These are phyloP conservation scores for Pleurotus eryngii DNA, from an alignment of 768 basidiomycete species.

Conservation along the genomic window DNA sequence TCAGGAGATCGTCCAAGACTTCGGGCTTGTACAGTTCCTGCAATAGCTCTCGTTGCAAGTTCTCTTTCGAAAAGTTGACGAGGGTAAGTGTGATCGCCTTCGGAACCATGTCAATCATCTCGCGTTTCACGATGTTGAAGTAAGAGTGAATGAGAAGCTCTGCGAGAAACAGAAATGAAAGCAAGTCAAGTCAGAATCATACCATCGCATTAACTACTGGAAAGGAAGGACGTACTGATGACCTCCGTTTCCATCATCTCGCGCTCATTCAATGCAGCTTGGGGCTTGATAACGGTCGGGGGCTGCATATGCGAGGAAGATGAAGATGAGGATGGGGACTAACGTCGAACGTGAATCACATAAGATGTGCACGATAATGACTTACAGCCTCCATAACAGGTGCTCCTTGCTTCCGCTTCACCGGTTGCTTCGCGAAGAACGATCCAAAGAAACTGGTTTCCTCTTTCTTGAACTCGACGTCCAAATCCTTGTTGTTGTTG, in stretches of 20 bases:
- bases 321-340: too few species aligned
- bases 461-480: constrained; percentile 85
- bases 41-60: constrained; percentile 88
- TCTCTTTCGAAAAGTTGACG: constrained; percentile 91
- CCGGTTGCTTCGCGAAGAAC: constrained; percentile 79
- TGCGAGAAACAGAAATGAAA: constrained; percentile 23
- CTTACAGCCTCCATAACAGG: constrained; percentile 45
- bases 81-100: constrained; percentile 92
- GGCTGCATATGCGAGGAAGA: constrained; percentile 35
- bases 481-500: constrained; percentile 94
- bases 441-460: constrained; percentile 92
- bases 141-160: constrained; percentile 96
- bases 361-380: background rate
- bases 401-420: constrained; percentile 56
- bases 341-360: too few species aligned
- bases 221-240: constrained; percentile 71
- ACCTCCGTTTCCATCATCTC: constrained; percentile 99
- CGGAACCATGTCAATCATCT: constrained; percentile 99
- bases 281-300: constrained; percentile 83
- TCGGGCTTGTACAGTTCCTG: constrained; percentile 98
- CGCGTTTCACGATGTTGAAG: constrained; percentile 97
- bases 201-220: background rate
- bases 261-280: constrained; percentile 86
- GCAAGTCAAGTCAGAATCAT: background rate
- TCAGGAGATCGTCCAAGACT: constrained; percentile 89